A percentile compares a stretch with the other conserved stretches of the same genome.
These are phyloP conservation scores for Yarrowia bubula DNA, from an alignment of 805 yeast species.

Conservation along the genomic window DNA sequence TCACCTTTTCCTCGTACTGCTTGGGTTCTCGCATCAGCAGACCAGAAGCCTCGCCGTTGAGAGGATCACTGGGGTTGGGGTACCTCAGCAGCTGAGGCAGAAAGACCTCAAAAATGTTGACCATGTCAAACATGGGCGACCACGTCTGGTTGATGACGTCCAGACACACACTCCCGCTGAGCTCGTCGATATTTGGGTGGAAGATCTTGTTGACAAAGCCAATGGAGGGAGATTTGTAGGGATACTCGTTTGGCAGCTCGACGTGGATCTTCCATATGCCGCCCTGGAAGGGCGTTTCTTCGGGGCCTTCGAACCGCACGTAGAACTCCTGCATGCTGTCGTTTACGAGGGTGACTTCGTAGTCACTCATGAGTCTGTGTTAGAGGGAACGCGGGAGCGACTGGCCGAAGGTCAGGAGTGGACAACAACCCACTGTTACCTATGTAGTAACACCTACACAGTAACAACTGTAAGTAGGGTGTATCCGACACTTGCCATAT, in stretches of 20 bases:
- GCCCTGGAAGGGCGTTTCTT: conserved; percentile 80
- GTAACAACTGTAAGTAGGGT: too few species aligned
- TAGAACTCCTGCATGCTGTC: conserved; percentile 84
- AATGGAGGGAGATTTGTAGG: conserved; percentile 92
- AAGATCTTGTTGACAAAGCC: conserved; percentile 88
- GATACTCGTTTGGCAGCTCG: conserved; percentile 92
- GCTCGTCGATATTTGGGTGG: conserved; percentile 94
- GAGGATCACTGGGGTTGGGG: conserved; percentile 93
- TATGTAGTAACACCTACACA: too few species aligned
- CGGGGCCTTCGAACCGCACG: conserved; percentile 84
- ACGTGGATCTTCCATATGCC: conserved; percentile 91
- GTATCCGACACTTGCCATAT: too few species aligned
- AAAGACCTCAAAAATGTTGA: conserved; percentile 88
- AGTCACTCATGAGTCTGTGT: conserved; percentile 80
- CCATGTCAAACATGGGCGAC: conserved; percentile 95
- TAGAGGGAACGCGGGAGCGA: background rate
- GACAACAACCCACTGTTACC: too few species aligned
- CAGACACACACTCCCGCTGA: conserved; percentile 84
- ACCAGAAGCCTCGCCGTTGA: conserved; percentile 85
- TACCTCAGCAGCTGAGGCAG: conserved; percentile 87
- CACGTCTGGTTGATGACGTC: conserved; percentile 97
- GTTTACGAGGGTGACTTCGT: conserved; percentile 76
- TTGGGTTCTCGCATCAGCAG: conserved; percentile 67
- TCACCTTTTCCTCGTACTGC: conserved; percentile 64
- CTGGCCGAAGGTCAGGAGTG: too few species aligned